Base-by-base conservation (phyloP, 116 monocot species). In the Iris pallida region DNA sequence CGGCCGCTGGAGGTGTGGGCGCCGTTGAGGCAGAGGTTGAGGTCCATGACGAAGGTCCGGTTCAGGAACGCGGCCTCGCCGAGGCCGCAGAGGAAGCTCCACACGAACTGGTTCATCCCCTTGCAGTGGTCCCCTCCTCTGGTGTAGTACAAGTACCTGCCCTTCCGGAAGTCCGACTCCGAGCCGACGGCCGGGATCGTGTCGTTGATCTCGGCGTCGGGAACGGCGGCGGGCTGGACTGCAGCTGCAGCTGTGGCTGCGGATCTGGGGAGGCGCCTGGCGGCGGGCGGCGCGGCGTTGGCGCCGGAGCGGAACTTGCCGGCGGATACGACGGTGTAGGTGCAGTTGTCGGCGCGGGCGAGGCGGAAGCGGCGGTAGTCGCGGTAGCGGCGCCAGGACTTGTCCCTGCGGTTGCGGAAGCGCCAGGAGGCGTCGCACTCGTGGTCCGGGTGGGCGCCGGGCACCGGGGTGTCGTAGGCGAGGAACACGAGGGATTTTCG, bases 1-100 rank as follows among this genome's bases (percentile, higher is more conserved):
- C 77, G 79, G 10, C 85, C 87, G 40, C 65, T 81, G 0, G 79
- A 64, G 40, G 70, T 88, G 55, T 95, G 84, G 0, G 75, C 68
- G 4, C 83, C 85, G 16, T 85, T 68, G 57, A 97, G 61, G 52
- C 97, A 97, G 1, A 97, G 14, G 62, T 53, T 80, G 49, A 97
- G 77, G 78, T 97, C 97, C 80, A 92, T 83, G 17, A 97, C 97
- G 45, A 97, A 97, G 3, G 97, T 97, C 63, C 95, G 68, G 64
- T 95, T 95, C 74, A 95, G 53, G 64, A 70, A 95, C 76, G 71
- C 74, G 0, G 95, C 95, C 67, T 95, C 95, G 6, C 88, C 95
- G 4, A 95, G 83, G 6, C 90, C 95, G 60, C 95, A 95, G 41
- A 95, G 74, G 52, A 95, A 95, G 76, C 95, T 95, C 95, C 95